Conservation (phyloP, 148 eudicot genomes). For the Euryodendron excelsum region DNA sequence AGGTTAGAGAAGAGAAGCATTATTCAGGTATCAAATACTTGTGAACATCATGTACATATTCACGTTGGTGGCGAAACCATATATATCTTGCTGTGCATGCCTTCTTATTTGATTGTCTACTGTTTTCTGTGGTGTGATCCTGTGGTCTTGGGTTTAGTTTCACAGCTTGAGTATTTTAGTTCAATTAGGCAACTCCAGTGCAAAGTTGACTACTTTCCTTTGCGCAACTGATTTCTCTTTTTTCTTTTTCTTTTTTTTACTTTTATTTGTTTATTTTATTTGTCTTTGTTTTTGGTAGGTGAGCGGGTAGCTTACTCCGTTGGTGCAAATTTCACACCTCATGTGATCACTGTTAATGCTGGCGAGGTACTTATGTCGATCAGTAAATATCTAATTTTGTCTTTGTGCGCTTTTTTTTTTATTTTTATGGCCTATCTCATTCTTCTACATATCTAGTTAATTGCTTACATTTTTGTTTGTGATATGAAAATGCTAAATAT, state of each 20-base stretch:
- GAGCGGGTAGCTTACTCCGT: slow-evolving; percentile 42
- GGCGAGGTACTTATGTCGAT: slow-evolving; percentile 48
- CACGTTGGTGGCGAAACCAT: background rate
- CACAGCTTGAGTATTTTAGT: background rate
- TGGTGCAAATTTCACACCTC: slow-evolving; percentile 75
- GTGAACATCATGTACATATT: background rate
- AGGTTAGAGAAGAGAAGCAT: background rate
- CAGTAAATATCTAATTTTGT: background rate
- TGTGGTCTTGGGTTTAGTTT: background rate
- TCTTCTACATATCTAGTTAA: background rate
- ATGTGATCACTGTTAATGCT: slow-evolving; percentile 74
- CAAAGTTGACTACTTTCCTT: slow-evolving; percentile 6
- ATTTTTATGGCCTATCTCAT: background rate
- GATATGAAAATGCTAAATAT: background rate
- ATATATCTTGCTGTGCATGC: background rate
- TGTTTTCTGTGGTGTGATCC: background rate
- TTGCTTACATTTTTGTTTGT: background rate
- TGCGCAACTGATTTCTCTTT: background rate
- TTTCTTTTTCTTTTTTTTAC: background rate
- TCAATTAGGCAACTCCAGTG: background rate
- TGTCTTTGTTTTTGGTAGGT: slow-evolving; percentile 33
- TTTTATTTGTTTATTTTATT: slow-evolving; percentile 2
- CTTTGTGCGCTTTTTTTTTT: background rate
- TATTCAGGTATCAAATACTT: background rate
- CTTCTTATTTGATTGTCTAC: background rate